These are phyloP conservation scores for Delphinella strobiligena DNA, from an alignment of 2,329 filamentous ascomycete species.

Conservation along the genomic window DNA sequence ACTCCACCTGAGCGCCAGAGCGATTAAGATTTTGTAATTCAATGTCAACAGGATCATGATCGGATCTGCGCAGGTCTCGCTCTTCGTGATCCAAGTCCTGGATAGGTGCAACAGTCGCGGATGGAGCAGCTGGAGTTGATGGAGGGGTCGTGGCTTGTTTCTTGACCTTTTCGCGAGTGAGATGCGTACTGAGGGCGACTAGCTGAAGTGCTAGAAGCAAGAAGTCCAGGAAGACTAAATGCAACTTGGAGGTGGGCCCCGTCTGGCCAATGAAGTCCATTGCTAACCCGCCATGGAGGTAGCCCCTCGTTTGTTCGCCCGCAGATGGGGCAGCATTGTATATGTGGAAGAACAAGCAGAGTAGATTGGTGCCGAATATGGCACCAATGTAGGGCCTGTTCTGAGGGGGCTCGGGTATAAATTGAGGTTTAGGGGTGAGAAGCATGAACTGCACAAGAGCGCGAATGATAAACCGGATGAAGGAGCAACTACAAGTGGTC, in stretches of 20 bases:
- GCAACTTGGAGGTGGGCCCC: constrained; percentile 41
- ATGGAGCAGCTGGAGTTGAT: constrained; percentile 7
- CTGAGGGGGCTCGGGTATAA: constrained; percentile 37
- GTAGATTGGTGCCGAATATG: constrained; percentile 39
- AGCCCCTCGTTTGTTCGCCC: constrained; percentile 37
- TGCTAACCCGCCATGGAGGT: constrained; percentile 49
- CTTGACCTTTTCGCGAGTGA: constrained; percentile 39
- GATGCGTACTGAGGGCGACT: constrained; percentile 42
- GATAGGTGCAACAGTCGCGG: constrained; percentile 13
- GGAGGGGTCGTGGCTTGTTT: constrained; percentile 17
- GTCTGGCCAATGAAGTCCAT: constrained; percentile 55
- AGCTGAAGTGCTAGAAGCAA: constrained; percentile 44
- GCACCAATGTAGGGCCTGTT: constrained; percentile 39
- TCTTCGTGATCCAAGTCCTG: constrained; percentile 51
- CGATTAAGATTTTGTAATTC: constrained; percentile 27
- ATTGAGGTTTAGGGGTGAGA: constrained; percentile 46
- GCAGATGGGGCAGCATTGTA: constrained; percentile 27
- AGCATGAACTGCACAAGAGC: constrained; percentile 44
- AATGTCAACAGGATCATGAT: constrained; percentile 25
- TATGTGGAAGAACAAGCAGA: constrained; percentile 45
- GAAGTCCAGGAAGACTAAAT: constrained; percentile 41
- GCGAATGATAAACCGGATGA: constrained; percentile 44
- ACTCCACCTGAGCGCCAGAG: constrained; percentile 5
- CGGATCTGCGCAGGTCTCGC: constrained; percentile 29
- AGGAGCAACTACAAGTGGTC: constrained; percentile 38